phyloP scores from a whole-genome alignment of 2,329 filamentous ascomycete species.

The Fusarium pseudograminearum region DNA sequence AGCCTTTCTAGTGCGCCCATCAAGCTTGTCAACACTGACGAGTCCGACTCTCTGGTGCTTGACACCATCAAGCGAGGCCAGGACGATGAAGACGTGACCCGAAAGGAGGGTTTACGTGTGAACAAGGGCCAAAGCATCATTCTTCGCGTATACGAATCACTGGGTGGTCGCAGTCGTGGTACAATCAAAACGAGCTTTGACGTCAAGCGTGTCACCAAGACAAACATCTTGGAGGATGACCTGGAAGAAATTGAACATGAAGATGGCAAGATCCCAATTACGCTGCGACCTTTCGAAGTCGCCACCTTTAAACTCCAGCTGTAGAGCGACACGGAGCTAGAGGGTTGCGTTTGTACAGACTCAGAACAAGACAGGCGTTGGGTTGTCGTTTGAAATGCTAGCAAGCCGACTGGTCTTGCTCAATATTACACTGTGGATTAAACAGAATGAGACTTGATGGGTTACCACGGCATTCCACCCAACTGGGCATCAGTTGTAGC shows the following conservation, averaged over 20 bases:
- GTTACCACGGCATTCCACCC: neutral
- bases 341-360: conserved; percentile 44
- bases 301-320: conserved; percentile 78
- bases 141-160: conserved; percentile 85
- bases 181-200: conserved; percentile 75
- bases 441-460: neutral
- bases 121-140: conserved; percentile 84
- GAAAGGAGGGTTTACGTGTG: conserved; percentile 69
- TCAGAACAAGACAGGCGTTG: conserved; percentile 29
- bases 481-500: neutral
- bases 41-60: conserved; percentile 74
- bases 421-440: neutral
- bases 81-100: conserved; percentile 80
- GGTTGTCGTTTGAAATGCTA: conserved; percentile 11
- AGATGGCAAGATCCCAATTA: conserved; percentile 67
- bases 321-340: conserved; percentile 51
- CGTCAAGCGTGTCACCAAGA: conserved; percentile 83
- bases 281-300: conserved; percentile 85
- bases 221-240: conserved; percentile 91
- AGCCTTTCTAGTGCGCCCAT: conserved; percentile 62
- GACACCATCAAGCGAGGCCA: conserved; percentile 96
- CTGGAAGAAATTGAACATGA: conserved; percentile 70
- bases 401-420: neutral
- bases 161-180: conserved; percentile 84
- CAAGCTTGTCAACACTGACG: conserved; percentile 70